Evolutionary conservation across 2,329 filamentous ascomycete species (phyloP).

Genomic region (Fusarium cicatricum): DNA sequence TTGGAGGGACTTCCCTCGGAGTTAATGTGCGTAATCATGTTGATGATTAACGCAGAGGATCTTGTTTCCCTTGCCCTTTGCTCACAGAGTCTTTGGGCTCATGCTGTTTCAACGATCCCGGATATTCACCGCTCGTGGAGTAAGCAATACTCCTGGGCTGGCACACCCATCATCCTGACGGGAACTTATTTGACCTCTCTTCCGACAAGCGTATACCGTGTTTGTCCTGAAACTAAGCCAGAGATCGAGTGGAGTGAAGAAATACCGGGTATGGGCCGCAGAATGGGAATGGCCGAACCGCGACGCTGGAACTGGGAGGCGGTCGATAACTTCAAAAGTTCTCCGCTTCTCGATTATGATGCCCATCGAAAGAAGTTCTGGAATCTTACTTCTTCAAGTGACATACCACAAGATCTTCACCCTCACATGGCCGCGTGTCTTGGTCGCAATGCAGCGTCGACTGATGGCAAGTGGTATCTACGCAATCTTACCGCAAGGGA

Average conservation of each 20-base stretch:
- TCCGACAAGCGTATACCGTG: not conserved
- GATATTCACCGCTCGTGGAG: not conserved
- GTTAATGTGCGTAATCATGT: not conserved
- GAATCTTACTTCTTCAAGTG: not conserved
- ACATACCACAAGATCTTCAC: not conserved
- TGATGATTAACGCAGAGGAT: not conserved
- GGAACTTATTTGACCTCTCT: not conserved
- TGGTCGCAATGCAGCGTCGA: not conserved
- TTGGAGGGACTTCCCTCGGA: not conserved
- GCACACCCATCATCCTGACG: not conserved
- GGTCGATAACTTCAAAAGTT: not conserved
- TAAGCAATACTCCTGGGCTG: not conserved
- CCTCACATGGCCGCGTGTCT: not conserved
- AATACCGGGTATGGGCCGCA: too few species aligned
- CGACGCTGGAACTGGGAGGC: not conserved
- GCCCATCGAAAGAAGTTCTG: not conserved
- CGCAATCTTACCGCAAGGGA: constrained; percentile 2
- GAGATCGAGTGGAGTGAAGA: not conserved
- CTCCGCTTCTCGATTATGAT: not conserved
- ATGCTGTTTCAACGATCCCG: not conserved
- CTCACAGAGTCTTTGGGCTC: not conserved
- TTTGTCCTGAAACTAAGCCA: not conserved
- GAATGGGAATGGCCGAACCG: too few species aligned
- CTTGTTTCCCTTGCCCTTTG: not conserved
- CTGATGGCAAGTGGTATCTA: not conserved